Evolutionary conservation across 73 alveolate species (phyloP), one percentile per base, ranked within the genome.

Genomic region (Paramecium tetraurelia): DNA sequence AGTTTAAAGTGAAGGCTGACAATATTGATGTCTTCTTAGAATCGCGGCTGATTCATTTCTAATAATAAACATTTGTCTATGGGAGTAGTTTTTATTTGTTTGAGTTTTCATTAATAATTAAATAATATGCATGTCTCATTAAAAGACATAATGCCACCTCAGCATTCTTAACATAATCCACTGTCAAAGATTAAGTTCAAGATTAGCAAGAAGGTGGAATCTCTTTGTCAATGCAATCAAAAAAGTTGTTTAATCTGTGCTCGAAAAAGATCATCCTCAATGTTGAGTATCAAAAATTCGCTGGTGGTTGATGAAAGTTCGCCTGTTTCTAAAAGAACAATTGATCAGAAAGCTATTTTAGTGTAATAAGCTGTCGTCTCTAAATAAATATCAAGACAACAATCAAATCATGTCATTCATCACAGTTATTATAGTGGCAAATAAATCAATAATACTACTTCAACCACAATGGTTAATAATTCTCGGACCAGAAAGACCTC

Each of bases 141-240:
- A 59, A 59, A 59, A 59, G 83, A 59, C 83, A 59, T 59, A 59
- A 59, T 59, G 83, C 83, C 83, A 59, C 21, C 43, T 22, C 46
- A 59, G 21, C 44, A 59, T 33, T 59, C 83, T 3, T 40, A 59
- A 59, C 83, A 59, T 33, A 59, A 59, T 22, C 83, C 83, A 59
- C 18, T 59, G 7, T 59, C 89, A 20, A 77, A 41, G 71, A 43
- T 77, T 6, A 77, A 46, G 44, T 77, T 77, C 20, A 77, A 77
- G 72, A 77, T 77, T n/a, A 43, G 75, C 43, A 77, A 77, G 48
- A 77, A 77, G 75, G 89, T 77, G 69, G 89, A 77, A 59, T 29
- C 53, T 22, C 41, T 77, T n/a, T 77, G 89, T 43, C 40, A 77
- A 43, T 77, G 89, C 75, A 77, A 77, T 43, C 20, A 77, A 41